phyloP scores from a whole-genome alignment of 352 stramenopile species.

The Phytophthora rubi region DNA sequence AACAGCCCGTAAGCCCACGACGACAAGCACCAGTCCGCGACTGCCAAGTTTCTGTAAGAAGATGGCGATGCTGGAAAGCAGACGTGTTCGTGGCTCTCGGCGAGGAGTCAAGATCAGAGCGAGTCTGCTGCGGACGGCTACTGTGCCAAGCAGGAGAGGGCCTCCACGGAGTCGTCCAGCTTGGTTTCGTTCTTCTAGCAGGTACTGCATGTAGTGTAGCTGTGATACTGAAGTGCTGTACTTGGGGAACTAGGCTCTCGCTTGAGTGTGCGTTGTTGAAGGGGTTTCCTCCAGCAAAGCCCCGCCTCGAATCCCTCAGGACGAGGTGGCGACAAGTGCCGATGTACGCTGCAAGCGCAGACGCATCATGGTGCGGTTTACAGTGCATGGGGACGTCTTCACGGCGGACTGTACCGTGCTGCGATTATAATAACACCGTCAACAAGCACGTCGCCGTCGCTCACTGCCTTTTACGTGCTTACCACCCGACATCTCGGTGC shows the following conservation, averaged over 20 bases:
- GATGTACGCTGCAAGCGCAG: constrained; percentile 14
- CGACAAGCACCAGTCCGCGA: constrained; percentile 22
- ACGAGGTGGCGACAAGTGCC: constrained; percentile 2
- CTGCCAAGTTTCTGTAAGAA: constrained; percentile 29
- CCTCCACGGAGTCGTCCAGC: not conserved
- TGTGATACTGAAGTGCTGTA: no score
- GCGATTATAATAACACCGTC: not conserved
- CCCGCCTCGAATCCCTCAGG: constrained; percentile 4
- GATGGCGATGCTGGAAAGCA: constrained; percentile 16
- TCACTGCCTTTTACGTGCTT: constrained; percentile 10
- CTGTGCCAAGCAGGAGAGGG: not conserved
- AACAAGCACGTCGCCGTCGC: not conserved
- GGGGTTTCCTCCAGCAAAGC: constrained; percentile 16
- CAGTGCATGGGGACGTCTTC: not conserved
- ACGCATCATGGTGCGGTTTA: constrained; percentile 15
- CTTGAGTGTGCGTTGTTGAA: constrained; percentile 2
- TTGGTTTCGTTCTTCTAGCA: not conserved
- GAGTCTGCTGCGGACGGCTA: no score
- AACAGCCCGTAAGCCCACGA: not conserved
- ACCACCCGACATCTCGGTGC: not conserved
- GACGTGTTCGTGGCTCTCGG: constrained; percentile 22
- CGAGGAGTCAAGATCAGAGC: not conserved
- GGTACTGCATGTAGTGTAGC: no score
- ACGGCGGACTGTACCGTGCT: constrained; percentile 10
- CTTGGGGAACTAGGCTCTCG: not conserved